Percentiles rank a stretch among this genome's conserved stretches.
phyloP scores from a whole-genome alignment of 2,329 filamentous ascomycete genomes.

The Colletotrichum brevisporum region DNA sequence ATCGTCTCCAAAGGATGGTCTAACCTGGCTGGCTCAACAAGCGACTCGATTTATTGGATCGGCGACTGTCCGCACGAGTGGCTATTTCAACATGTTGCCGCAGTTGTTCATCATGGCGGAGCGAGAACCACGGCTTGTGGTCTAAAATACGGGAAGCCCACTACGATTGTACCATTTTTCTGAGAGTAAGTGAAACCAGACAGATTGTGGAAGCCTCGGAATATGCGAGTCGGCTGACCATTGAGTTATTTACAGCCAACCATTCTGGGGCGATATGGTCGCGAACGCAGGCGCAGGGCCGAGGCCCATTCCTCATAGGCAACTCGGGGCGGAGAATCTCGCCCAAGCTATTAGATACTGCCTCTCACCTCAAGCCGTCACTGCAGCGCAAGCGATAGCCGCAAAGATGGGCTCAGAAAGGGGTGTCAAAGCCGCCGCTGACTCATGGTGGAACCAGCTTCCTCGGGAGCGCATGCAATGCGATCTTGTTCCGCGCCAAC shows the following conservation, averaged over 20 bases:
- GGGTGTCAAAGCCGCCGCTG: slow-evolving; percentile 60
- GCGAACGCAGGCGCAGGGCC: slow-evolving; percentile 56
- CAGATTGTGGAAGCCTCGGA: too few relatives aligned
- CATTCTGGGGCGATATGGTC: slow-evolving; percentile 59
- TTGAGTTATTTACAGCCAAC: slow-evolving; percentile 44
- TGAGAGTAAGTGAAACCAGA: slow-evolving; percentile 13
- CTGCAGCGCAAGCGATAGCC: slow-evolving; percentile 17
- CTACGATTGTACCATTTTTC: slow-evolving; percentile 25
- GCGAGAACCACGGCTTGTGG: slow-evolving; percentile 32
- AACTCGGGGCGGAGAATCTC: slow-evolving; percentile 51
- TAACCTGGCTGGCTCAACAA: slow-evolving; percentile 49
- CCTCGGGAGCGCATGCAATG: slow-evolving; percentile 18
- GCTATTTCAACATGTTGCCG: slow-evolving; percentile 26
- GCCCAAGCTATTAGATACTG: slow-evolving; percentile 52
- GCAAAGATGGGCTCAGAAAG: slow-evolving; percentile 9
- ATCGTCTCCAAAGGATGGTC: slow-evolving; percentile 57
- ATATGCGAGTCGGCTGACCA: neutral
- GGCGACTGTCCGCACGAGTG: slow-evolving; percentile 32
- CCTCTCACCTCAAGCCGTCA: slow-evolving; percentile 44
- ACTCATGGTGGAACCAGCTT: slow-evolving; percentile 16
- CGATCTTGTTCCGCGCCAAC: slow-evolving; percentile 18
- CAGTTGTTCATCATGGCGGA: slow-evolving; percentile 32
- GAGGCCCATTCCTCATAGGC: slow-evolving; percentile 52
- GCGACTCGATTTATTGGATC: slow-evolving; percentile 45
- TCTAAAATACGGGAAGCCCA: slow-evolving; percentile 25